A percentile compares a stretch with the other conserved stretches of the same genome.
These are phyloP conservation scores for Colletotrichum godetiae DNA, from an alignment of 2,329 filamentous ascomycete genomes.

Conservation along the genomic window DNA sequence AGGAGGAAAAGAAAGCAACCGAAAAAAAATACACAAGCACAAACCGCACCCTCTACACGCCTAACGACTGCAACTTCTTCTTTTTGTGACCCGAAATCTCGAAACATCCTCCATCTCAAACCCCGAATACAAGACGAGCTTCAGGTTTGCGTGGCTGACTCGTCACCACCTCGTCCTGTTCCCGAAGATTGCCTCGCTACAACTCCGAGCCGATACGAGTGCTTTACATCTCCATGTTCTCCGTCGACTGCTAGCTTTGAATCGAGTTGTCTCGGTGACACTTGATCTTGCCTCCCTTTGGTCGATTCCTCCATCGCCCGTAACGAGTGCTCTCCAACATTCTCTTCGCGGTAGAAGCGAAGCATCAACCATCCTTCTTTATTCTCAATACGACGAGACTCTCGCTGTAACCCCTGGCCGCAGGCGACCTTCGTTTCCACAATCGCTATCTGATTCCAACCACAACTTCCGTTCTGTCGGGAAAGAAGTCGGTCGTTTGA, in stretches of 20 bases:
- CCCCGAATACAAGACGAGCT: conserved; percentile 20
- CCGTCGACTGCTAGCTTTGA: conserved; percentile 42
- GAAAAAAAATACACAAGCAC: neutral
- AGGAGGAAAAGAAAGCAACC: conserved; percentile 21
- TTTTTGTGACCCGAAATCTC: conserved; percentile 12
- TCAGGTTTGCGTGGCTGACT: conserved; percentile 12
- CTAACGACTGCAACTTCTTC: conserved; percentile 18
- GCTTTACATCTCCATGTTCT: conserved; percentile 45
- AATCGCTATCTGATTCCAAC: conserved; percentile 47
- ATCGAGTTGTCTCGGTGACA: conserved; percentile 47
- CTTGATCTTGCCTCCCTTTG: conserved; percentile 41
- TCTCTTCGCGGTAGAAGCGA: conserved; percentile 60
- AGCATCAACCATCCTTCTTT: conserved; percentile 42
- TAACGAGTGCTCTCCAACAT: conserved; percentile 29
- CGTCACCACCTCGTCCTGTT: conserved; percentile 1
- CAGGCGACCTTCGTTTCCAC: conserved; percentile 66
- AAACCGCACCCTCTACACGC: conserved; percentile 1
- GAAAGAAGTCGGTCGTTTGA: conserved; percentile 32
- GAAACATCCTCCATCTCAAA: conserved; percentile 1
- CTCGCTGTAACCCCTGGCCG: conserved; percentile 58
- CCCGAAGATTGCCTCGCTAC: conserved; percentile 17
- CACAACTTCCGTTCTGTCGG: conserved; percentile 30
- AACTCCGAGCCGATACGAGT: conserved; percentile 29
- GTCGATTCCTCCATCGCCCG: conserved; percentile 39
- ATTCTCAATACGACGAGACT: conserved; percentile 46